Conservation (phyloP, 2,329 filamentous ascomycete genomes). For the Talaromyces verruculosus region DNA sequence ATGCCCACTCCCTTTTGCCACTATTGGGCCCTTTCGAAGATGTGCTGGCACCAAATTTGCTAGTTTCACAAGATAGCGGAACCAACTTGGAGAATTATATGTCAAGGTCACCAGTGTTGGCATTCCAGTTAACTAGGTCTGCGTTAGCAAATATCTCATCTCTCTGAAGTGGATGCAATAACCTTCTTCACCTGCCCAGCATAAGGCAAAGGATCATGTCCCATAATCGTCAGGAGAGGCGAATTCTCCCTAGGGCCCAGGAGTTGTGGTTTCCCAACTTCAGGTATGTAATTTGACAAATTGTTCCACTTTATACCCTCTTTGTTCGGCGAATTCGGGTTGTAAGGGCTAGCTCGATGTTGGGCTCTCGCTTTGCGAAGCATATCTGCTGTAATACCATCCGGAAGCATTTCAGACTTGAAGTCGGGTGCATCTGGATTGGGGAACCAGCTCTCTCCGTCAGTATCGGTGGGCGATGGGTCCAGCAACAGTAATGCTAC, state of each 20-base stretch:
- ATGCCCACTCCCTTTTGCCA: slow-evolving; percentile 1
- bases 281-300: neutral
- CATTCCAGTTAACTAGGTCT: neutral
- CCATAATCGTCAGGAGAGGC: neutral
- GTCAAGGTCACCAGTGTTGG: neutral
- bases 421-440: neutral
- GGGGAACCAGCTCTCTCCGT: neutral
- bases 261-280: neutral
- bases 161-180: neutral
- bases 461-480: neutral
- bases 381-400: neutral
- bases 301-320: neutral
- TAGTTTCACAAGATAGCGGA: neutral
- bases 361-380: neutral
- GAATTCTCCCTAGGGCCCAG: neutral
- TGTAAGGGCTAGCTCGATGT: neutral
- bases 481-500: neutral
- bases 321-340: neutral
- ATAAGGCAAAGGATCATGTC: neutral
- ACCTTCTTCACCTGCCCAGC: neutral
- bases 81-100: neutral
- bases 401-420: neutral
- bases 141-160: neutral
- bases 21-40: neutral
- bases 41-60: neutral